phyloP scores from a whole-genome alignment of 257 asterid species.

The Solanum chilense region DNA sequence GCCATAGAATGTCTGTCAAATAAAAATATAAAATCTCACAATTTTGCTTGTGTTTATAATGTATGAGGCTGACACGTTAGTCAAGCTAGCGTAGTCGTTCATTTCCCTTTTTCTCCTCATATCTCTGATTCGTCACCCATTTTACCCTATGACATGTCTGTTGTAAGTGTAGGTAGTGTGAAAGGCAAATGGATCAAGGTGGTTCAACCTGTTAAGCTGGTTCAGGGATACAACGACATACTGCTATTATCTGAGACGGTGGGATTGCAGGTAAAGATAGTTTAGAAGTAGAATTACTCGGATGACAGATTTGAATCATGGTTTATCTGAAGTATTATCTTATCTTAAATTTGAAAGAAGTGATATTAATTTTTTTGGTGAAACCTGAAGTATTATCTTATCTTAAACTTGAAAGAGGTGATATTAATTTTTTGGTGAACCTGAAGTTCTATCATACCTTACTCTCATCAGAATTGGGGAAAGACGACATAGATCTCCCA shows the following conservation, averaged over 20 bases:
- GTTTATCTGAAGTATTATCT: not conserved
- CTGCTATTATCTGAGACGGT: conserved; percentile 64
- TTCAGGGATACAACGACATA: conserved; percentile 69
- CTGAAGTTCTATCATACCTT: not conserved
- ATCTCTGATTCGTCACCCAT: not conserved
- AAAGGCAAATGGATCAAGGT: conserved; percentile 82
- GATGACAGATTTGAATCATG: not conserved
- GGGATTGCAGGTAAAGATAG: conserved; percentile 73
- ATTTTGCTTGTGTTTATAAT: not conserved
- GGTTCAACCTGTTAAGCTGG: conserved; percentile 50
- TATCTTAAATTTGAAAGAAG: not conserved
- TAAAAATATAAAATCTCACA: not conserved
- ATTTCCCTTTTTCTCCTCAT: not conserved
- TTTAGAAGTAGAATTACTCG: not conserved
- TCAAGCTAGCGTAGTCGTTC: not conserved
- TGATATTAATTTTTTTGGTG: not conserved
- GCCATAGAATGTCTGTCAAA: not conserved
- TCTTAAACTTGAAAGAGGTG: not conserved
- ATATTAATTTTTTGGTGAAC: not conserved
- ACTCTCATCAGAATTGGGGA: not conserved
- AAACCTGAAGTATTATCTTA: not conserved
- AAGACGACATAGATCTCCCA: not conserved
- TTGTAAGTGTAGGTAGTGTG: conserved; percentile 45
- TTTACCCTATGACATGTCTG: not conserved
- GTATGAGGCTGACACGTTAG: not conserved